Evolutionary conservation across 495 filamentous ascomycete genomes (phyloP), one percentile per base, ranked within the genome.

Genomic region (Aspergillus funiculosus): DNA sequence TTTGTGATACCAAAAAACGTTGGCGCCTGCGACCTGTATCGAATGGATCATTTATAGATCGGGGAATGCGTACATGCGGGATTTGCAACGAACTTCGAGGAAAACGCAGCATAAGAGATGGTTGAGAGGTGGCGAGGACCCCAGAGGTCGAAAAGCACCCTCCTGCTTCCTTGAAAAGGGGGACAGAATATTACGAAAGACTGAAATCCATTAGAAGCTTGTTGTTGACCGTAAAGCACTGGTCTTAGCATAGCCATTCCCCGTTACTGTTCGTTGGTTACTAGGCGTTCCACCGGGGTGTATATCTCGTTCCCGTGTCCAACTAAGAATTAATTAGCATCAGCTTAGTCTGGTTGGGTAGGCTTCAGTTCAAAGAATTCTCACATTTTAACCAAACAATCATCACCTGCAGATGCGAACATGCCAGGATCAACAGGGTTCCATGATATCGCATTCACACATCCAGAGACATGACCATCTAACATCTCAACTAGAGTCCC

Each of bases 371-470:
- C 2, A 31, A 11, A 15, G 20, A 48, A 13, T 13, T n/a, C 60
- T 57, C 74, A 95, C 90, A 98, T 94, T 62, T 86, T 81, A 42
- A 97, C 82, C 56, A 78, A 80, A 30, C 70, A 67, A 56, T 98
- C 92, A 60, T 98, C 92, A 3, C 92, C 91, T 47, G 86, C 89
- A 8, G 88, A 87, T 6, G 89, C 92, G 63, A 95, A 94, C 75
- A 95, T 83, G 48, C 77, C 76, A 3, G 88, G 82, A 60, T 95
- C 75, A 2, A 67, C 70, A 1, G 90, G 89, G 53, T 90, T 94
- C 92, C 92, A 98, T 5, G 85, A 76, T 25, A 94, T 85, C n/a
- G 87, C 76, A 64, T 95, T 98, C 42, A 94, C 91, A 42, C 79
- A 84, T 8, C 87, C 83, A 6, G 77, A 71, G 0, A 61, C 63